A percentile compares a stretch with the other conserved stretches of the same genome.
phyloP scores from a whole-genome alignment of 192 early-diverging fungal species.

The Allomyces macrogynus region DNA sequence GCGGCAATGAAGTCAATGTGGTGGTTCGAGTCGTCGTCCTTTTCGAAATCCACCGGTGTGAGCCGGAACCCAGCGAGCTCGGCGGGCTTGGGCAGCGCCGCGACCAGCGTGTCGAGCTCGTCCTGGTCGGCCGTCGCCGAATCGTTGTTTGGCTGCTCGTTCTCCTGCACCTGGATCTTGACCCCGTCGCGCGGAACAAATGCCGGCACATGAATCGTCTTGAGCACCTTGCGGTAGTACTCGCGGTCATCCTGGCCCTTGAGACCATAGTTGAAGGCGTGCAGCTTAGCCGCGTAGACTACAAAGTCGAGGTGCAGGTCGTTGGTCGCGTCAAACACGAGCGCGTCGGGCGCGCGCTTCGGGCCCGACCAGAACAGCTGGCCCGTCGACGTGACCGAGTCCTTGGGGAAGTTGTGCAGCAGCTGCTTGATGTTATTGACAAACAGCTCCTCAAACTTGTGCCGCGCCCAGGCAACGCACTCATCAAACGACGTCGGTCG shows the following conservation, averaged over 20 bases:
- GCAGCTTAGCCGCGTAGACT: constrained; percentile 73
- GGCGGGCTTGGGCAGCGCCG: constrained; percentile 51
- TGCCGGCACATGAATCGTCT: constrained; percentile 44
- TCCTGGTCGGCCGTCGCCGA: constrained; percentile 8
- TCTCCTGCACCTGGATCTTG: constrained; percentile 89
- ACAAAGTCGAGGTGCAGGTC: constrained; percentile 75
- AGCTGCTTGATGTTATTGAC: constrained; percentile 86
- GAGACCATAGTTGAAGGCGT: constrained; percentile 90
- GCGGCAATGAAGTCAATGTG: constrained; percentile 99
- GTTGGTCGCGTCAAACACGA: constrained; percentile 52
- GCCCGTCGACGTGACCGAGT: constrained; percentile 74
- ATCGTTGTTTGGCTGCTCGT: constrained; percentile 32
- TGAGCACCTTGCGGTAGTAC: constrained; percentile 39
- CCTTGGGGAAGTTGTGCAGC: constrained; percentile 90
- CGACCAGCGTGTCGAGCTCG: constrained; percentile 45
- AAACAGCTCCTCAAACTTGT: constrained; percentile 82
- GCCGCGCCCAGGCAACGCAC: constrained; percentile 79
- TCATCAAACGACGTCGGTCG: constrained; percentile 82
- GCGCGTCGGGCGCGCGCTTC: constrained; percentile 74
- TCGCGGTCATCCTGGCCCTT: constrained; percentile 59
- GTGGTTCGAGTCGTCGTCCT: constrained; percentile 98
- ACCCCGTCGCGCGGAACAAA: constrained; percentile 82
- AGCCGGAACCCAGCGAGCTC: constrained; percentile 67
- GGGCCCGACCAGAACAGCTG: constrained; percentile 91
- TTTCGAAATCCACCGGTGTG: constrained; percentile 87